Conservation (phyloP, 257 asterid species). For the Solanum pinnatisectum region DNA sequence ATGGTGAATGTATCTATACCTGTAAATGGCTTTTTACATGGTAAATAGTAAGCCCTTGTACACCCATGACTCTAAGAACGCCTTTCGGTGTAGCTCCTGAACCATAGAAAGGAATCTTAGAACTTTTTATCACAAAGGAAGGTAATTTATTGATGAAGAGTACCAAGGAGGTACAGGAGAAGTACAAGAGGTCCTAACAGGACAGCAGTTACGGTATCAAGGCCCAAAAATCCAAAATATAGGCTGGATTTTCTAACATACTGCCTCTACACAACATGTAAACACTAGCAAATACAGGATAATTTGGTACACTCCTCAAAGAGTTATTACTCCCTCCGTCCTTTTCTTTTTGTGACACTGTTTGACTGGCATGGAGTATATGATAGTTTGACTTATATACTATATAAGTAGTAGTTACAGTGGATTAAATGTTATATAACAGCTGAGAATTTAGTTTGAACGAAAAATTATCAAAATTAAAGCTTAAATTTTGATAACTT, state of each 20-base stretch:
- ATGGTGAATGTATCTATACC: conserved; percentile 29
- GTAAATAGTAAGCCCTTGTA: conserved; percentile 92
- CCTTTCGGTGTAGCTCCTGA: conserved; percentile 99
- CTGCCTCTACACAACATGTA: not conserved
- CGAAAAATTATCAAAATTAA: not conserved
- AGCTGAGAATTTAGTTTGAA: not conserved
- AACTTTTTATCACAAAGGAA: not conserved
- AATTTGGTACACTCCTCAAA: not conserved
- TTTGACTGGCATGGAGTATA: not conserved
- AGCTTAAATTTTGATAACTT: not conserved
- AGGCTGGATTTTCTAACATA: not conserved
- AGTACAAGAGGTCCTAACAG: not conserved
- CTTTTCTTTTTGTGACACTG: not conserved
- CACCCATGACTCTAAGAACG: conserved; percentile 97
- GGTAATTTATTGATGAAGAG: not conserved
- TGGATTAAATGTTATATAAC: not conserved
- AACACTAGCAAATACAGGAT: not conserved
- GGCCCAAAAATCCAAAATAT: not conserved
- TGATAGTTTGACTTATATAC: not conserved
- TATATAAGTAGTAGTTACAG: not conserved
- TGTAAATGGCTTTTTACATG: conserved; percentile 99
- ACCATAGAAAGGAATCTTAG: conserved; percentile 11
- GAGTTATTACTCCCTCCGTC: not conserved
- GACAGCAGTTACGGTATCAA: not conserved
- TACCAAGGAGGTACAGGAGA: not conserved